phyloP scores from a whole-genome alignment of 1,284 basidiomycete species.

The Rhodotorula sp. region DNA sequence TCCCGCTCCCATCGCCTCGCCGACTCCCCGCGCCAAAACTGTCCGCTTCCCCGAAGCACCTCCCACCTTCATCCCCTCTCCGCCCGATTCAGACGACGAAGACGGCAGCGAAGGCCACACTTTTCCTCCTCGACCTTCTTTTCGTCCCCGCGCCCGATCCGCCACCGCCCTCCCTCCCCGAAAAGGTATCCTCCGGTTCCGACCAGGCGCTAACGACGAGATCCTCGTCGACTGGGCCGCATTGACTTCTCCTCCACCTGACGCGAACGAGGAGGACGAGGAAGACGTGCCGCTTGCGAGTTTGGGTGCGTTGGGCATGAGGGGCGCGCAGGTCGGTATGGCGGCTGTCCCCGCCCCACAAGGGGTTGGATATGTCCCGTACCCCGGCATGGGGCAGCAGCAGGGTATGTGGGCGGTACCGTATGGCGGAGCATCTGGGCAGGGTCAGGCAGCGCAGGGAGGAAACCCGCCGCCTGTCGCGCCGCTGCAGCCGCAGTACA shows the following conservation, averaged over 20 bases:
- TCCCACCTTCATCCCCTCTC: slow-evolving; percentile 13
- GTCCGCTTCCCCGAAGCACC: slow-evolving; percentile 19
- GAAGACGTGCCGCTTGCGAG: slow-evolving; percentile 18
- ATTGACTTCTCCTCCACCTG: slow-evolving; percentile 6
- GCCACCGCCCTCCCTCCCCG: background rate
- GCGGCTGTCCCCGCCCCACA: slow-evolving; percentile 6
- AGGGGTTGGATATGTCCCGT: background rate
- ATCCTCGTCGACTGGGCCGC: slow-evolving; percentile 29
- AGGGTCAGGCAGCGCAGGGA: background rate
- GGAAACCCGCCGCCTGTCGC: slow-evolving; percentile 7
- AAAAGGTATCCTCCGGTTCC: slow-evolving; percentile 8
- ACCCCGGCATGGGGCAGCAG: background rate
- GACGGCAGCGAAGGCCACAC: background rate
- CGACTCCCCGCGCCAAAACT: background rate
- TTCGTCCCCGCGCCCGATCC: slow-evolving; percentile 3
- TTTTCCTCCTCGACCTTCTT: background rate
- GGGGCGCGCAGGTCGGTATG: slow-evolving; percentile 23
- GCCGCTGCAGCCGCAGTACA: slow-evolving; percentile 23
- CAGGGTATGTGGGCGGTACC: background rate
- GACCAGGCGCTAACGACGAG: background rate
- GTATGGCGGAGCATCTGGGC: background rate
- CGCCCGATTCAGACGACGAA: slow-evolving; percentile 9
- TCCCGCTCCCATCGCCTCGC: background rate
- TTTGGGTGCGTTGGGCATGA: slow-evolving; percentile 21
- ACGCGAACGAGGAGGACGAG: background rate